phyloP scores from a whole-genome alignment of 2,329 filamentous ascomycete species.

The Pseudogymnoascus sp. region DNA sequence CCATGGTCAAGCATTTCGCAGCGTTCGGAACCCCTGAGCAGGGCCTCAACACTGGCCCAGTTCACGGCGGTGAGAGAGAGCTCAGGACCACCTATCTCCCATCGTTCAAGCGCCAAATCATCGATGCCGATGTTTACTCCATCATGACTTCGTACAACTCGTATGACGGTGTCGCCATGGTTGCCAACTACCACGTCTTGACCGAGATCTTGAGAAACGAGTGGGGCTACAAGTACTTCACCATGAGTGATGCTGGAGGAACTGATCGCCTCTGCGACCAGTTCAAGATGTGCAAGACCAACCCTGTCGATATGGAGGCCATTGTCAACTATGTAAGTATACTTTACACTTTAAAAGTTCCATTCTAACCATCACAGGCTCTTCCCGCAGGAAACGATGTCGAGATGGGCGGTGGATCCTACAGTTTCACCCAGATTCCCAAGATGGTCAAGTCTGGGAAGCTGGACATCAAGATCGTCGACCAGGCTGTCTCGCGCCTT shows the following conservation, averaged over 20 bases:
- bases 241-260: slow-evolving; percentile 60
- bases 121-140: slow-evolving; percentile 59
- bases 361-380: slow-evolving; percentile 30
- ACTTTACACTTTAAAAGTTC: neutral
- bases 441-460: slow-evolving; percentile 55
- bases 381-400: slow-evolving; percentile 64
- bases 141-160: slow-evolving; percentile 72
- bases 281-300: slow-evolving; percentile 56
- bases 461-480: slow-evolving; percentile 51
- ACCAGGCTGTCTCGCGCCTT: slow-evolving; percentile 58
- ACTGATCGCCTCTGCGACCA: slow-evolving; percentile 59
- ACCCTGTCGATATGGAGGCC: slow-evolving; percentile 57
- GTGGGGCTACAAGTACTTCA: slow-evolving; percentile 66
- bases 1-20: slow-evolving; percentile 71
- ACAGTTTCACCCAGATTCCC: slow-evolving; percentile 61
- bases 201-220: slow-evolving; percentile 63
- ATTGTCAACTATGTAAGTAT: slow-evolving; percentile 49
- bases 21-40: slow-evolving; percentile 64
- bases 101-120: slow-evolving; percentile 61
- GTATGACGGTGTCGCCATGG: slow-evolving; percentile 63
- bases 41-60: slow-evolving; percentile 59
- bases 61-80: slow-evolving; percentile 46
- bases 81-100: slow-evolving; percentile 51
- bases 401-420: slow-evolving; percentile 71
- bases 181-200: slow-evolving; percentile 58